phyloP scores from a whole-genome alignment of 805 yeast species.

The Ogataea trehaloabstinens region DNA sequence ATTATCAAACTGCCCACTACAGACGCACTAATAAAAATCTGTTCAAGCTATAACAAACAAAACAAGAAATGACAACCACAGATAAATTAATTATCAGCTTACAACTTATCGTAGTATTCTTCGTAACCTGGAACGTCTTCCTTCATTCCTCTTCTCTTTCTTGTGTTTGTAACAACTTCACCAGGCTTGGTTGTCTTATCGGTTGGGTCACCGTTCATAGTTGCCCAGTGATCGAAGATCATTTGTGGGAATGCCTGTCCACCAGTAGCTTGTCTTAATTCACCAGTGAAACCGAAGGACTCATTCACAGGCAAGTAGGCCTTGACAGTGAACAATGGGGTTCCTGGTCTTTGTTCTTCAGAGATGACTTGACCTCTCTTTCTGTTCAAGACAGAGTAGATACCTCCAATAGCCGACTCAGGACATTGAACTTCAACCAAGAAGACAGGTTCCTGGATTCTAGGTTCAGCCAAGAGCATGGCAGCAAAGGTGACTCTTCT shows the following conservation, averaged over 20 bases:
- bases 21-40: neutral
- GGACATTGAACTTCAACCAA: slow-evolving; percentile 99
- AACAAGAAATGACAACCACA: slow-evolving; percentile 12
- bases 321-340: slow-evolving; percentile 99
- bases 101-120: slow-evolving; percentile 95
- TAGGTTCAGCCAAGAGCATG: slow-evolving; percentile 97
- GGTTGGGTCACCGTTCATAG: slow-evolving; percentile 87
- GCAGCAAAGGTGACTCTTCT: slow-evolving; percentile 99
- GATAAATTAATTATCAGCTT: slow-evolving; percentile 28
- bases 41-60: slow-evolving; percentile 7
- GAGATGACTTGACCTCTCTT: slow-evolving; percentile 99
- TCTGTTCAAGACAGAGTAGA: slow-evolving; percentile 98
- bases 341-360: slow-evolving; percentile 99
- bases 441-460: slow-evolving; percentile 99
- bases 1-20: neutral
- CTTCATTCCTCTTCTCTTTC: slow-evolving; percentile 97
- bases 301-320: slow-evolving; percentile 99
- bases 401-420: slow-evolving; percentile 99
- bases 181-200: slow-evolving; percentile 76
- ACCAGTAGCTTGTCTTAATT: slow-evolving; percentile 99
- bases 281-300: slow-evolving; percentile 99
- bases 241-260: slow-evolving; percentile 99
- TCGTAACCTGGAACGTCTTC: slow-evolving; percentile 98
- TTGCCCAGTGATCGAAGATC: slow-evolving; percentile 99
- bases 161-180: slow-evolving; percentile 55